Conservation (phyloP, 805 yeast species). For the Maudiozyma pseudohumilis region DNA sequence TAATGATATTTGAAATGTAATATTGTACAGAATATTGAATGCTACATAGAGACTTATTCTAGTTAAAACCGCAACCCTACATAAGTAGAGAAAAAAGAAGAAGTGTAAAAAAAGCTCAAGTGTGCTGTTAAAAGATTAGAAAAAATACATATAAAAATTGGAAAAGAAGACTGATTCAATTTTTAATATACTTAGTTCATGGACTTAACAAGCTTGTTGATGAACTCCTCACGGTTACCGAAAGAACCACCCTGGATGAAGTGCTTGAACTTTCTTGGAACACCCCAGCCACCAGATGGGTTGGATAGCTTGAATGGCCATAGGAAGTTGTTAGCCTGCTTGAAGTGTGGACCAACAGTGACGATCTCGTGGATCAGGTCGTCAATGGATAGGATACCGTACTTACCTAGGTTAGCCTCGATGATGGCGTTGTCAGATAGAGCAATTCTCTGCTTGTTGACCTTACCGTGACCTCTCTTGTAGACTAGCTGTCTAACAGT, state of each 20-base stretch:
- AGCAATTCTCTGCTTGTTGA: slow-evolving; percentile 91
- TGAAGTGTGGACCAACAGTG: slow-evolving; percentile 97
- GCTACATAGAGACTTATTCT: slow-evolving; percentile 1
- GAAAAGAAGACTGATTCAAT: slow-evolving; percentile 4
- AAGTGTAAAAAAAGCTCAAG: not conserved
- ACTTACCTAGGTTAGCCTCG: slow-evolving; percentile 82
- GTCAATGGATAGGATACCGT: slow-evolving; percentile 85
- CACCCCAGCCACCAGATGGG: slow-evolving; percentile 98
- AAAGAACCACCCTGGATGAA: slow-evolving; percentile 97
- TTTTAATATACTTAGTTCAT: slow-evolving; percentile 55
- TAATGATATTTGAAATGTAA: not conserved
- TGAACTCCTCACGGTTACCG: slow-evolving; percentile 96
- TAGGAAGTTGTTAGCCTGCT: slow-evolving; percentile 96
- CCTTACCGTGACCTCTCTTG: slow-evolving; percentile 98
- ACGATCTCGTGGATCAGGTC: slow-evolving; percentile 92
- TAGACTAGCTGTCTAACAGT: slow-evolving; percentile 86
- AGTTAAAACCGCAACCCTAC: not conserved
- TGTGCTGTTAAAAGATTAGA: slow-evolving; percentile 1
- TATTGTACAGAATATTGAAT: slow-evolving; percentile 3
- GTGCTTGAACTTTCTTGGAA: slow-evolving; percentile 92
- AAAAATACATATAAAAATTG: slow-evolving; percentile 2
- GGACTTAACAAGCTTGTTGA: slow-evolving; percentile 87
- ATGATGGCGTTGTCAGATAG: slow-evolving; percentile 79
- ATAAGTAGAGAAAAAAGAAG: not conserved
- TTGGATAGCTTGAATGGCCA: slow-evolving; percentile 96